Evolutionary conservation across 495 filamentous ascomycete genomes (phyloP), one percentile per base, ranked within the genome.

Genomic region (Neurospora hispaniola): DNA sequence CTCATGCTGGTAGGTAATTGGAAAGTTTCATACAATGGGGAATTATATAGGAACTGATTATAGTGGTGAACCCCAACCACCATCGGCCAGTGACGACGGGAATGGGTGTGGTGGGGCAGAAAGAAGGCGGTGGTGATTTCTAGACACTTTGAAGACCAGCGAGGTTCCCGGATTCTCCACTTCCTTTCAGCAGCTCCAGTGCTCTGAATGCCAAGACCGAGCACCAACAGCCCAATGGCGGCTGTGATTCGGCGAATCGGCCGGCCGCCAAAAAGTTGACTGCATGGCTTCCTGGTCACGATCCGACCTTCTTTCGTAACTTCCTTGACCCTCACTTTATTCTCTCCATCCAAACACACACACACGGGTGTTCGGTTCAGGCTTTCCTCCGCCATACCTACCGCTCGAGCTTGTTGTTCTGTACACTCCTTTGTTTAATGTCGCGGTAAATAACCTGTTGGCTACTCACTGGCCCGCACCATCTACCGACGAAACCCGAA

Each of bases 41-140:
- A 23, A 23, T 23, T 31, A 18, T 66, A 35, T 66, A 66, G 27
- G 54, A 66, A 66, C 18, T 66, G 54, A 66, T 66, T 12, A 66
- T 66, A 35, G 12, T 35, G 27, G 54, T 66, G 27, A 31, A 0
- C 27, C 27, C 27, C 35, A 38, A 38, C 35, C 35, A 5, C 4
- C 35, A 38, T 54, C 20, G 46, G 3, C 20, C 3, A 48, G 10
- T 27, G 48, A 59, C 48, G 48, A 54, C 27, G 48, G 20, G 27
- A 23, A 7, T 59, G 48, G 16, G 11, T 66, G 54, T 27, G 72
- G 70, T 70, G 70, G 73, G 75, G 69, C 70, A 59, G 46, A 75
- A 72, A 73, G 74, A 77, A 77, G 62, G 40, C 69, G 11, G 74
- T 76, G 73, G 75, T 69, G n/a, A 42, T 43, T 76, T 76, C 75